Base-by-base conservation (phyloP, 768 basidiomycete species). In the Mycena capillaripes region DNA sequence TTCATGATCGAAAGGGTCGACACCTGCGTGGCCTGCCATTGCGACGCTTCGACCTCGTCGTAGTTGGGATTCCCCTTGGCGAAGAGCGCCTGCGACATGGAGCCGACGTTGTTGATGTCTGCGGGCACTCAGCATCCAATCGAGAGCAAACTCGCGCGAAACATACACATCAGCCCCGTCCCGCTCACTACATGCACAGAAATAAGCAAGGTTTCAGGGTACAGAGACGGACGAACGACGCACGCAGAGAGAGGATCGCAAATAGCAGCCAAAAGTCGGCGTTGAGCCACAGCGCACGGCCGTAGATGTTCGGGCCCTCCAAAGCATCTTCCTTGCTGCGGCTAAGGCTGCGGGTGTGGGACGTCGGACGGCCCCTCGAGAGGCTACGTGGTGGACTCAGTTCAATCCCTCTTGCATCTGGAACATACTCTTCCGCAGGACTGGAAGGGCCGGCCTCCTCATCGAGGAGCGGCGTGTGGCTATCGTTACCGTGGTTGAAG, bases 1-100 rank as follows among this genome's bases (percentile, higher is more conserved):
- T 95, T 98, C 82, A 91, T 92, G 29, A 97, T 67, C 76, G 94
- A 95, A 73, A 97, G 87, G 6, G 89, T 86, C 0, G 95, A 95
- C 1, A 98, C 97, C 77, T 98, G 96, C 4, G 89, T 85, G 0
- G 94, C 91, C 83, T 98, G 97, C 89, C 91, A 93, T 63, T 88
- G 86, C 1, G 91, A 86, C 0, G 94, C 91, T 72, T 89, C 88
- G 0, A 87, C 78, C n/a, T 90, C 89, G 75, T 95, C 90, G 77
- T 93, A 96, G 3, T 84, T 77, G 0, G 88, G 81, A 55, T 91
- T 87, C 9, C 87, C 88, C 65, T 91, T 85, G 3, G 90, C 88
- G 73, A 90, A 92, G 32, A 93, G 83, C 0, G 93, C 92, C 76
- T 92, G 89, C 0, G 93, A 85, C 57, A 94, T 91, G 4, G 90